Base-by-base conservation (phyloP, 192 early-diverging fungal species). In the Chytriomyces confervae region DNA sequence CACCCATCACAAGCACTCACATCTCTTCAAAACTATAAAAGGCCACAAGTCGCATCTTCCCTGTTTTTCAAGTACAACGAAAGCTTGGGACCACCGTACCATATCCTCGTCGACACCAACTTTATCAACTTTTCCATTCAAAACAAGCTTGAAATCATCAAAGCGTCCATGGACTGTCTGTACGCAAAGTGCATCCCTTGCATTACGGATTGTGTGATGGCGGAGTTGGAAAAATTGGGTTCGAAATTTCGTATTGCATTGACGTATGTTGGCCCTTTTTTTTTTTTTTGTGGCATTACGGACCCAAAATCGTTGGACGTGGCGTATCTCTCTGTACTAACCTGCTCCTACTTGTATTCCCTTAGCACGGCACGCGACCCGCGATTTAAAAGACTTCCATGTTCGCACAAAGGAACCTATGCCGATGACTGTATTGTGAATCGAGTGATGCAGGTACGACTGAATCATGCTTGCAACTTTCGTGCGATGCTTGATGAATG, bases 121-220 rank as follows among this genome's bases (percentile, higher is more conserved):
- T 99, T 99, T 69, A 98, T 99, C 89, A 99, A 99, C 88, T 98
- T 99, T 81, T 94, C 96, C 10, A 95, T 99, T 79, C 97, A 97
- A 82, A 99, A 99, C 89, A 97, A 98, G 80, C 89, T 99, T 36
- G 98, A 99, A 81, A 86, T 97, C 44, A 90, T 98, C 44, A 93
- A 96, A 69, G 92, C 94, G 20, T 96, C 97, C 95, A 98, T 99
- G 97, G 96, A 99, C 83, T 99, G 96, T 61, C 67, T 48, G 11
- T 61, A 11, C 76, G 69, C 69, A 20, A 82, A 80, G 89, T 87
- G 89, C 77, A 93, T 97, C 69, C 97, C 97, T 23, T 98, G 96
- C 80, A 93, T 99, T 57, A 98, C 97, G 1, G 97, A 99, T 77
- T 99, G 98, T 84, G 98, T 99, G 48, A 91, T 99, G 88, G 98